Conservation (phyloP, 352 stramenopile genomes). For the Saprolegnia diclina region DNA sequence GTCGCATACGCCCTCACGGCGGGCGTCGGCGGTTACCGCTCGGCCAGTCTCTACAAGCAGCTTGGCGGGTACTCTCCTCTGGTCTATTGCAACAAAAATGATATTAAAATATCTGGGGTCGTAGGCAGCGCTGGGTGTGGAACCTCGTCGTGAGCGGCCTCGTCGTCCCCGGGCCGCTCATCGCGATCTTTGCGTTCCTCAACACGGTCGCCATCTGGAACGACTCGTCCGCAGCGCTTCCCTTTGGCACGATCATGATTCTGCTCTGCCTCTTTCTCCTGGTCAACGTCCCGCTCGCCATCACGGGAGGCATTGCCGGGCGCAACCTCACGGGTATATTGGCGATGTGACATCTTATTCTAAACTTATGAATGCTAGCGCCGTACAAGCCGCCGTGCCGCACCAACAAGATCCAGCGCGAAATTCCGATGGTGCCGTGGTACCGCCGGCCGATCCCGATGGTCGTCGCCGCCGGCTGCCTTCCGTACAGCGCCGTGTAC, state of each 20-base stretch:
- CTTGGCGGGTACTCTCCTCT: constrained; percentile 61
- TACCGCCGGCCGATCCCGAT: constrained; percentile 83
- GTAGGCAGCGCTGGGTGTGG: constrained; percentile 88
- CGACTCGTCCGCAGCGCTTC: constrained; percentile 93
- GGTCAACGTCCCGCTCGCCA: constrained; percentile 89
- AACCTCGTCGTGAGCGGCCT: constrained; percentile 90
- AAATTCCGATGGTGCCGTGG: constrained; percentile 89
- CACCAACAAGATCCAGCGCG: constrained; percentile 93
- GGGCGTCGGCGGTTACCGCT: constrained; percentile 89
- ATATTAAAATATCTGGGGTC: neutral
- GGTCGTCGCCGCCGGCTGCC: constrained; percentile 91
- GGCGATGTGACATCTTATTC: constrained; percentile 26
- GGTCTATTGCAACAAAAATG: neutral
- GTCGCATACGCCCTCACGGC: constrained; percentile 93
- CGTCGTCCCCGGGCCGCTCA: constrained; percentile 89
- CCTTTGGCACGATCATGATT: constrained; percentile 94
- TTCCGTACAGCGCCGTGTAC: constrained; percentile 97
- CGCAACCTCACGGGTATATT: constrained; percentile 87
- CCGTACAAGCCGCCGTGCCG: constrained; percentile 92
- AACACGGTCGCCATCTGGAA: constrained; percentile 95
- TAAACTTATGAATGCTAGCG: neutral
- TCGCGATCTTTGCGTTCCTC: constrained; percentile 90
- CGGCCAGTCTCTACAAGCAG: constrained; percentile 91
- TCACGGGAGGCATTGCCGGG: constrained; percentile 92
- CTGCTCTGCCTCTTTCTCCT: constrained; percentile 90